Base-by-base conservation (phyloP, 2,329 filamentous ascomycete species). In the Fusarium anguioides region DNA sequence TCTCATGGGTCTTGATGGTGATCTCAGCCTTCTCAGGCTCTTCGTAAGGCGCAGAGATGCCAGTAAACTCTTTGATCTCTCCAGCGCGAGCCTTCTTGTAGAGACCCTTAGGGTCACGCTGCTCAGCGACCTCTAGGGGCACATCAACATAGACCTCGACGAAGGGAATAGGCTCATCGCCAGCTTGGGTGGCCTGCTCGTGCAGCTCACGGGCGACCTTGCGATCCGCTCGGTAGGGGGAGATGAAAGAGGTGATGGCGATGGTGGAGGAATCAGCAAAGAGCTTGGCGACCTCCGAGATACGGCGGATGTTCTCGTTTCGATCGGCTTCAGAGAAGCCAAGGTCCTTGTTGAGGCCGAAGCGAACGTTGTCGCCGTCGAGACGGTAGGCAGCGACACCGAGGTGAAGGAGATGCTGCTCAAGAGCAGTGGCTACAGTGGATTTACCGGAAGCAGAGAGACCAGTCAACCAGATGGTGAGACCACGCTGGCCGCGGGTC, bases 401-500 rank as follows among this genome's bases (percentile, higher is more conserved):
- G 12, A 93, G 86, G 79, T 97, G 94, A 55, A 99, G 88, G 31
- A 99, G 90, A 80, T 97, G 94, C 83, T 97, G 95, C 85, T 99
- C 96, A 37, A 99, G 91, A 17, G 96, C 96, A 4, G 93, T 97
- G 54, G 96, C 96, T 66, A 99, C 93, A 59, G 96, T 99, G 50
- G 95, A 97, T 83, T 99, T 99, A 77, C 96, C 96, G 0, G 93
- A 97, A 49, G 95, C 96, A 35, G 93, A 97, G 68, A 99, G 92
- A 53, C 96, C 96, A 2, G 96, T 99, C 77, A 99, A 92, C 96
- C 96, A 99, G 82, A 99, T 90, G 58, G 96, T 99, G 78, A 96
- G 91, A 77, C 96, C 96, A 71, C 88, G 87, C 81, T 99, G 96
- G 79, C 90, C 88, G 81, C 93, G 92, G 72, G 87, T 82, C 70